Base-by-base conservation (phyloP, 2,329 filamentous ascomycete species). In the Rhynchosporium secalis region DNA sequence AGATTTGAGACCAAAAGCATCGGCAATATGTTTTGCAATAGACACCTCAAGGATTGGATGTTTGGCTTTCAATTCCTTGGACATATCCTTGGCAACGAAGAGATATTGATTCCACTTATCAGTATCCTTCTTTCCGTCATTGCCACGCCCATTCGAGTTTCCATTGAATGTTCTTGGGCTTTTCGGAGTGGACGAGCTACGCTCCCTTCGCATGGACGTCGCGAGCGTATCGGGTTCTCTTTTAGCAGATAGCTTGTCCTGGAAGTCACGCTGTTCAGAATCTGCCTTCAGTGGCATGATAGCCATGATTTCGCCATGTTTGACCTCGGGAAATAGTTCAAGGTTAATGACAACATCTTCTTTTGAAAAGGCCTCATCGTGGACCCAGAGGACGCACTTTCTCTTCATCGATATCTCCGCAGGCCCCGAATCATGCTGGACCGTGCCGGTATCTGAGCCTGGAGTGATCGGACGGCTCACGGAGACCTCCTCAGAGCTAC, bases 341-440 rank as follows among this genome's bases (percentile, higher is more conserved):
- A 88, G 81, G 73, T 94, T 95, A 71, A 96, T 82, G 28, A 95
- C 80, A 49, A 95, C 87, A 69, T 94, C 91, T 70, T 96, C 90
- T 62, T 83, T 84, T 8, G 88, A 87, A 70, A 92, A 89, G 47
- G 83, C 86, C 68, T 96, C 91, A 73, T 93, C 73, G 45, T 75
- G 73, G n/a, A 73, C 69, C 73, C 73, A 75, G 13, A 75, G 64
- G 41, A 68, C 67, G 56, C 73, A 75, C 43, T 62, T 68, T 56
- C 68, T 70, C 63, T 74, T 70, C 8, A 71, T 57, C 13, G 61
- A 58, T 9, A 62, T 12, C 56, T 68, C 68, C 29, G 59, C 20
- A 26, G 66, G 61, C 10, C 57, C 43, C 6, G 67, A 58, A 60
- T 68, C 66, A 66, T 68, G 62, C 33, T 71, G 66, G 40, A 66